Percentiles rank a stretch among this genome's conserved stretches.
Evolutionary conservation across 2,329 filamentous ascomycete genomes (phyloP).

Genomic region (Colletotrichum liaoningense): DNA sequence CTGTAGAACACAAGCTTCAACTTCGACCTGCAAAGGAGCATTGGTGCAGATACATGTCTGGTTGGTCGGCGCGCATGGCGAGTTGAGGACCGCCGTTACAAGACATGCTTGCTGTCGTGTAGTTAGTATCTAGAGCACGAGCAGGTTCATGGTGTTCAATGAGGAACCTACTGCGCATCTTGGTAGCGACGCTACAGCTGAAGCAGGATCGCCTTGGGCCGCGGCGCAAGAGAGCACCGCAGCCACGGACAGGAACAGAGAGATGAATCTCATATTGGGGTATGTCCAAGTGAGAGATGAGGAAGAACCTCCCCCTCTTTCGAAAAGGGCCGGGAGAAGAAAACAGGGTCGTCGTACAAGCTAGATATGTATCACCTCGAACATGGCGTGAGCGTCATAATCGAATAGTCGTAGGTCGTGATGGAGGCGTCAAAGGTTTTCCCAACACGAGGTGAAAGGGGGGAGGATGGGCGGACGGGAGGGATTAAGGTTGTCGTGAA

Average conservation of each 20-base stretch:
- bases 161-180: constrained; percentile 45
- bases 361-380: constrained; percentile 29
- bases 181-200: constrained; percentile 40
- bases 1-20: constrained; percentile 42
- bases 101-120: constrained; percentile 42
- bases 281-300: not conserved
- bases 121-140: not conserved
- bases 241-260: constrained; percentile 23
- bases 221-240: constrained; percentile 22
- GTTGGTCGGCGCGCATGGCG: constrained; percentile 43
- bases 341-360: not conserved
- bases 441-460: not conserved
- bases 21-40: constrained; percentile 38
- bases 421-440: constrained; percentile 20
- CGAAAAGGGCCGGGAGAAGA: not conserved
- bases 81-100: constrained; percentile 37
- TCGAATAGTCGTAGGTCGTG: constrained; percentile 16
- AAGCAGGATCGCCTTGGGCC: constrained; percentile 23
- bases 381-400: constrained; percentile 20
- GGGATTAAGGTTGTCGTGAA: constrained; percentile 34
- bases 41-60: constrained; percentile 47
- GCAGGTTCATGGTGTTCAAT: not conserved
- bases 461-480: not conserved
- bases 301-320: constrained; percentile 12
- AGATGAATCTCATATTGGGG: constrained; percentile 25